Evolutionary conservation across 768 basidiomycete species (phyloP).

Genomic region (Russula sp.): DNA sequence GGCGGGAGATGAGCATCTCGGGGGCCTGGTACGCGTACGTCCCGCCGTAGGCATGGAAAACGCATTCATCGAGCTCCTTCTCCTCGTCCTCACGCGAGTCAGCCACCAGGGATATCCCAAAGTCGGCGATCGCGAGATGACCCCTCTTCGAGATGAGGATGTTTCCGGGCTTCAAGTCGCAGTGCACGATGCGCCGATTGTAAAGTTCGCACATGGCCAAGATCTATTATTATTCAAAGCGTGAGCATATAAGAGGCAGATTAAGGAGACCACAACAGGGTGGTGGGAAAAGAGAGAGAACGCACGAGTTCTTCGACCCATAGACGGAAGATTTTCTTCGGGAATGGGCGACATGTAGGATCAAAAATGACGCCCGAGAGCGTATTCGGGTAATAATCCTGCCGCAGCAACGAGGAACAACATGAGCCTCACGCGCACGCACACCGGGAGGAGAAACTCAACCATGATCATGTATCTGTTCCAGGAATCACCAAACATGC

Average conservation of each 20-base stretch:
- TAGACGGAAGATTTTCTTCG: not conserved
- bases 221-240: not conserved
- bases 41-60: conserved; percentile 5
- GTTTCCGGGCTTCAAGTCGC: conserved; percentile 43
- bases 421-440: not conserved
- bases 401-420: not conserved
- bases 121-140: conserved; percentile 22
- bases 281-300: not conserved
- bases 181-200: conserved; percentile 36
- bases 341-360: not conserved
- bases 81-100: not conserved
- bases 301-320: conserved; percentile 16
- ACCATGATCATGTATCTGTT: conserved; percentile 18
- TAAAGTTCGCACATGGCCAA: conserved; percentile 30
- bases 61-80: not conserved
- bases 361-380: conserved; percentile 7
- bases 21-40: conserved; percentile 19
- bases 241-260: too few species aligned
- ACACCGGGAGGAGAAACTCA: not conserved
- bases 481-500: conserved; percentile 7
- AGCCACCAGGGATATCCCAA: conserved; percentile 5
- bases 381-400: conserved; percentile 18
- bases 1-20: conserved; percentile 11
- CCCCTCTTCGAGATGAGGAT: conserved; percentile 19
- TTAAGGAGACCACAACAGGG: too few species aligned